Base-by-base conservation (phyloP, 345 rosid genomes). In the Acer negundo region DNA sequence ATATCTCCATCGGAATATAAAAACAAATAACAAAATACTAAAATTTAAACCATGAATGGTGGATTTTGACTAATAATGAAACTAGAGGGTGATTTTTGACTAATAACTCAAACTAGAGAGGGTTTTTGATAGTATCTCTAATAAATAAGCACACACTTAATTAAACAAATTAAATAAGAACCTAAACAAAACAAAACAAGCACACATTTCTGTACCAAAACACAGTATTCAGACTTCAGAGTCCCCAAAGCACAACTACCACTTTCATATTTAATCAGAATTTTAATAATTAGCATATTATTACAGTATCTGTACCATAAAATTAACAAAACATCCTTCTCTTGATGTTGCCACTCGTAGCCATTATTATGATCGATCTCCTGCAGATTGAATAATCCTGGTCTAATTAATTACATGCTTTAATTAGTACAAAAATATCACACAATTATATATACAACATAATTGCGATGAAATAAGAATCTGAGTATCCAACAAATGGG, bases 301-400 rank as follows among this genome's bases (percentile, higher is more conserved):
- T 70, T 70, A 55, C 40, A 72, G 77, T 51, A 62, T 62, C 44
- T 23, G 26, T 17, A 67, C 28, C 38, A 22, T 8, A 40, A 49
- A 42, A 11, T 11, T 15, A 49, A 72, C 46, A 56, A 72, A 58
- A 53, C 77, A 75, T 82, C 82, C 28, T 23, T 84, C 78, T 80
- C 78, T 59, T 76, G 84, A 86, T 62, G 84, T 82, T 76, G 79
- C 72, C 83, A 80, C 74, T 82, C 47, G 53, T 7, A 55, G 72
- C 73, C 75, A 84, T 78, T 83, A 65, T 84, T 73, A 35, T 75
- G 67, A 35, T 35, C 63, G 46, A 80, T 76, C 62, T 73, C 77
- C 80, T 76, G 69, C 79, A 38, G 62, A 69, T 31, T 42, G 67
- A 8, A 16, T 26, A 35, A 35, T 35, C 22, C 12, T 16, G 22